Base-by-base conservation (phyloP, 2,329 filamentous ascomycete species). In the Colletotrichum musae region DNA sequence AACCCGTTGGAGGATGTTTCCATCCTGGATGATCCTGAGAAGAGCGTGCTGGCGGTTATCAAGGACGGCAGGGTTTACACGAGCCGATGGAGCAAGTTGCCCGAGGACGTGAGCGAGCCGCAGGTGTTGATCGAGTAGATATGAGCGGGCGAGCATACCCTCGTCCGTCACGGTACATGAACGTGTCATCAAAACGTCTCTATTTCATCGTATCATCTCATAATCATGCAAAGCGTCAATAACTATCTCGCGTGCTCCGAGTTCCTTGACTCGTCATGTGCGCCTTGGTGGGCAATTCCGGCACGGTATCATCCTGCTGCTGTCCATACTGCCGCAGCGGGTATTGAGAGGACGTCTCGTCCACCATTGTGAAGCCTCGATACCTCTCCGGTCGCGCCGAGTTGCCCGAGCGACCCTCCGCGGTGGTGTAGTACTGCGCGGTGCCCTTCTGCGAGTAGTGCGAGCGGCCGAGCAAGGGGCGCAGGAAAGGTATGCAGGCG, bases 1-100 rank as follows among this genome's bases (percentile, higher is more conserved):
- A 89, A 89, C 72, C 88, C 88, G 2, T 75, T 90, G 59, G 82
- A 88, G n/a, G 83, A 90, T 73, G 82, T 89, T 18, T 80, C 80
- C 0, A 77, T 88, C 4, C 73, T 90, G 28, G 85, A 85, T 68
- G 73, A 78, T 48, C 83, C 83, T 2, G 83, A 88, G 58, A 79
- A 81, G 72, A 78, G 83, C 68, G 71, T 89, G 7, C 71, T 88
- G 51, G 83, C 80, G 2, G 86, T 89, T 1, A 79, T 89, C 56
- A 89, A 89, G 73, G 87, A 87, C 43, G 87, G 88, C 3, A 78
- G 83, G 21, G 81, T 79, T n/a, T 77, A 77, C 48, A 73, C 67
- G n/a, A 78, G 76, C 18, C 72, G 75, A 10, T 77, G 76, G 76
- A 64, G 59, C 24, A 71, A 61, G 12, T n/a, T 77, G 26, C 54